Evolutionary conservation across 129 eudicot genomes (phyloP).

Genomic region (Saussurea involucrata): DNA sequence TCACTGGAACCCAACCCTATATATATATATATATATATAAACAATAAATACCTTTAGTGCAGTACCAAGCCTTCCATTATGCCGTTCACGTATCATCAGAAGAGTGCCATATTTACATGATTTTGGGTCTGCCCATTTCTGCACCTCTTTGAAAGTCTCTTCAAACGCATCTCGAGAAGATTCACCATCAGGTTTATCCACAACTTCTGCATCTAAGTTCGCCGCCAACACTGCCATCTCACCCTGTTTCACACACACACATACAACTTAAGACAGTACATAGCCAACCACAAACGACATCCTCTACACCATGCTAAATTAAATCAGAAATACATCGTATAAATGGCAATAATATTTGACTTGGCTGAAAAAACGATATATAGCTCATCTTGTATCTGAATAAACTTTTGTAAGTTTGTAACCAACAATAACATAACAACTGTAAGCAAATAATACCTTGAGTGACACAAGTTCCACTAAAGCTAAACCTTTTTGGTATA

Average conservation of each 20-base stretch:
- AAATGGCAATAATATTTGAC: background rate
- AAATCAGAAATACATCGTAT: conserved; percentile 2
- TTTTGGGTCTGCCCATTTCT: conserved; percentile 83
- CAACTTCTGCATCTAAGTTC: conserved; percentile 37
- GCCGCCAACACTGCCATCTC: conserved; percentile 48
- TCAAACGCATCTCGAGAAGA: conserved; percentile 53
- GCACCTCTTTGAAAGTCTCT: conserved; percentile 80
- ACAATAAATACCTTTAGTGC: conserved; percentile 67
- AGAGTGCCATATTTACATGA: conserved; percentile 68
- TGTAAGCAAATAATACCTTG: conserved; percentile 44
- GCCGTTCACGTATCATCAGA: conserved; percentile 65
- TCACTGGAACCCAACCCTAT: too few relatives aligned
- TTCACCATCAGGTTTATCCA: conserved; percentile 30
- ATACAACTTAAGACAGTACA: background rate
- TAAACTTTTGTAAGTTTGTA: background rate
- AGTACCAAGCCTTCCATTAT: conserved; percentile 70
- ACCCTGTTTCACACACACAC: conserved; percentile 37
- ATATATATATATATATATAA: too few relatives aligned
- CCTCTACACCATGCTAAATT: background rate
- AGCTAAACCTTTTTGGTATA: conserved; percentile 96
- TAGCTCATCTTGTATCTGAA: too few relatives aligned
- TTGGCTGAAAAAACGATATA: too few relatives aligned
- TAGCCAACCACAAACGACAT: background rate
- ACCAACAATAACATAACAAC: background rate
- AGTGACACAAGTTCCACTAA: conserved; percentile 61